Evolutionary conservation across 805 yeast genomes (phyloP).

Genomic region (Yamadazyma sp.): DNA sequence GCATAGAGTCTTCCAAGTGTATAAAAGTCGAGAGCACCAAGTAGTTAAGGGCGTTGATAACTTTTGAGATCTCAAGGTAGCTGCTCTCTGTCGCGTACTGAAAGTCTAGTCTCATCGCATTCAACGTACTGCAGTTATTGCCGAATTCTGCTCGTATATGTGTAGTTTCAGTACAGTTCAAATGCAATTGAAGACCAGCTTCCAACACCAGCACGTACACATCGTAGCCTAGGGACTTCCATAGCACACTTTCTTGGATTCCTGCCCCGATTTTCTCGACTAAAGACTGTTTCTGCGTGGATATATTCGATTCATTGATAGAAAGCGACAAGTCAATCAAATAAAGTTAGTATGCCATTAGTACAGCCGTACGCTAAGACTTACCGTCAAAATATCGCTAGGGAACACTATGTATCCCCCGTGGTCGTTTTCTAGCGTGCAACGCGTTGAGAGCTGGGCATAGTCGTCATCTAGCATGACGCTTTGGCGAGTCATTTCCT

Average conservation of each 20-base stretch:
- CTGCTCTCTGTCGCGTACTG: neutral
- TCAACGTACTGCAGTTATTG: neutral
- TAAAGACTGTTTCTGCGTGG: too few relatives aligned
- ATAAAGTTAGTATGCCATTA: neutral
- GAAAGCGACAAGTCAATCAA: neutral
- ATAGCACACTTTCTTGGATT: neutral
- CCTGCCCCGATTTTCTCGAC: too few relatives aligned
- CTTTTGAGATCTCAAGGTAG: neutral
- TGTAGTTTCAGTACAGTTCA: slow-evolving; percentile 3
- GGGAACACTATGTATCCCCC: slow-evolving; percentile 1
- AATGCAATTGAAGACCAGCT: neutral
- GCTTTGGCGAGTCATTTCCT: neutral
- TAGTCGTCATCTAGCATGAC: slow-evolving; percentile 2
- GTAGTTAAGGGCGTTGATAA: slow-evolving; percentile 9
- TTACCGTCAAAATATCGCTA: slow-evolving; percentile 1
- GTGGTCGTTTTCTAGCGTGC: too few relatives aligned
- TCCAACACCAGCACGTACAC: neutral
- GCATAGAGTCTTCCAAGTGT: slow-evolving; percentile 28
- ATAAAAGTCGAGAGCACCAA: slow-evolving; percentile 20
- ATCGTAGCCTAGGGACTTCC: neutral
- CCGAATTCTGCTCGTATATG: slow-evolving; percentile 1
- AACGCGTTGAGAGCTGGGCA: slow-evolving; percentile 1
- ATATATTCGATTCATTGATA: slow-evolving; percentile 2
- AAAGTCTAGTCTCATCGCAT: slow-evolving; percentile 2
- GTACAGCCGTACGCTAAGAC: neutral